Conservation (phyloP, 306 rosid genomes). For the Acacia crassicarpa region DNA sequence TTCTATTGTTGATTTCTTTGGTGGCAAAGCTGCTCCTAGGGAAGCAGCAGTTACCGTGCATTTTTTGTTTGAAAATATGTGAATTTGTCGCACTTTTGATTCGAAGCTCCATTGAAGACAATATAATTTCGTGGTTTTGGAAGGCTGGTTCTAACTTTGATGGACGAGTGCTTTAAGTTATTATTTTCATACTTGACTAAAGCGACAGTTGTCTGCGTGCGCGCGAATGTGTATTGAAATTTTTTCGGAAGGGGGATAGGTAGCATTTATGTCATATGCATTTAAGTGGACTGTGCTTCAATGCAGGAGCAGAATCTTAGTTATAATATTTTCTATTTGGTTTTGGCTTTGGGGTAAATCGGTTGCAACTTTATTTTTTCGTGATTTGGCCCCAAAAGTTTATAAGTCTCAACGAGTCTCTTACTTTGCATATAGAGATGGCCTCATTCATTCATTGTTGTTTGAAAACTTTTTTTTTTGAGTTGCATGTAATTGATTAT, state of each 20-base stretch:
- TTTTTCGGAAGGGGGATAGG: background rate
- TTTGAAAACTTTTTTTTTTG: background rate
- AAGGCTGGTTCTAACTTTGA: background rate
- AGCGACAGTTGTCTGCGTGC: background rate
- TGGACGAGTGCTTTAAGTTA: background rate
- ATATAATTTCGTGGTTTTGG: background rate
- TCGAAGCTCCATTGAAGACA: background rate
- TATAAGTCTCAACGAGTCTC: background rate
- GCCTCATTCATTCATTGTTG: background rate
- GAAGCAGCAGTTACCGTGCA: background rate
- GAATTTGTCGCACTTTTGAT: background rate
- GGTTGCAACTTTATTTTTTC: background rate
- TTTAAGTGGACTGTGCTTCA: background rate
- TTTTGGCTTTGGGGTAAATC: conserved; percentile 16
- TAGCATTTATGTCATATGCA: background rate
- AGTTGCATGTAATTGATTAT: background rate
- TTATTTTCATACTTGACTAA: background rate
- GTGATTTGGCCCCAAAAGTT: background rate
- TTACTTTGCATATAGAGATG: background rate
- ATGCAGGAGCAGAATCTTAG: conserved; percentile 1
- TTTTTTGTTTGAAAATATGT: background rate
- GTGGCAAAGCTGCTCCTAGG: background rate
- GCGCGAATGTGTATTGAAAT: background rate
- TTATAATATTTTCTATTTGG: background rate
- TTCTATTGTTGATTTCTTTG: background rate